Conservation (phyloP, 192 early-diverging fungal species). For the Coemansia sp. region DNA sequence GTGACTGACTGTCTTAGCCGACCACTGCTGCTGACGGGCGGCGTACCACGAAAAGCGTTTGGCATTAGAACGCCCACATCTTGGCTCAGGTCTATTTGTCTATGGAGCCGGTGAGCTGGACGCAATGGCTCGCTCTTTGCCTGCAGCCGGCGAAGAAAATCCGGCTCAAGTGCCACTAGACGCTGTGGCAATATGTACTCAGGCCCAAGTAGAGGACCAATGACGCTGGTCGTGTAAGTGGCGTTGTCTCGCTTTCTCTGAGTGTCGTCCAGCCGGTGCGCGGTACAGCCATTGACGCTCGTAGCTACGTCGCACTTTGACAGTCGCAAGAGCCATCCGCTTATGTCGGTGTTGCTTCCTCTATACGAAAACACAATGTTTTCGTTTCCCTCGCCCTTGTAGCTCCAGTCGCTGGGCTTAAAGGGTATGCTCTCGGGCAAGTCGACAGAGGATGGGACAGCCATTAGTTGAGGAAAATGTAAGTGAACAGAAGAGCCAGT, state of each 20-base stretch:
- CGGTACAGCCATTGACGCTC: conserved; percentile 19
- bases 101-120: conserved; percentile 50
- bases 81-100: conserved; percentile 55
- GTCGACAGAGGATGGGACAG: conserved; percentile 6
- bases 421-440: conserved; percentile 1
- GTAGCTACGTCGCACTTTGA: conserved; percentile 17
- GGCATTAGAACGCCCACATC: conserved; percentile 47
- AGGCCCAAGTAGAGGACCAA: conserved; percentile 53
- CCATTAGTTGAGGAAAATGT: background rate
- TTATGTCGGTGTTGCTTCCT: conserved; percentile 41
- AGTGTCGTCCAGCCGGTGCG: conserved; percentile 18
- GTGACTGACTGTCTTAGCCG: conserved; percentile 25
- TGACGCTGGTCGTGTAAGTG: conserved; percentile 45
- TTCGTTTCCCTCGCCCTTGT: conserved; percentile 75
- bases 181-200: conserved; percentile 55
- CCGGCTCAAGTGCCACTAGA: conserved; percentile 8
- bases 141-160: conserved; percentile 52
- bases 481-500: background rate
- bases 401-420: conserved; percentile 59
- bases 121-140: conserved; percentile 31
- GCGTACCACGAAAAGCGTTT: conserved; percentile 48
- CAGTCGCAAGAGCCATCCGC: conserved; percentile 39
- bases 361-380: conserved; percentile 66
- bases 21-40: background rate
- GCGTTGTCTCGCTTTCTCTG: background rate